phyloP scores from a whole-genome alignment of 371 early-diverging fungal species.

The Dichotomocladium elegans region DNA sequence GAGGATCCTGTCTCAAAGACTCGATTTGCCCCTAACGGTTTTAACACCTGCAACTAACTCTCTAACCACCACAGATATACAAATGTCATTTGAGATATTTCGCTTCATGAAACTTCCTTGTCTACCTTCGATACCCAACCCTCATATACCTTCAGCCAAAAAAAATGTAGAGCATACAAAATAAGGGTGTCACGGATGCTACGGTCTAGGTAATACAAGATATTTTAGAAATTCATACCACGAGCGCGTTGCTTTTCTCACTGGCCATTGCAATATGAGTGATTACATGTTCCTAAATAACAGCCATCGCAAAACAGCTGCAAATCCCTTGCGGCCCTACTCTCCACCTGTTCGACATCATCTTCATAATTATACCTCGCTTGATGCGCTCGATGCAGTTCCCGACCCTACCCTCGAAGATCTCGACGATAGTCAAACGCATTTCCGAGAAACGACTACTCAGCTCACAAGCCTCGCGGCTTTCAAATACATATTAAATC shows the following conservation, averaged over 20 bases:
- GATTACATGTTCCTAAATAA: not conserved
- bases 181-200: too few relatives aligned
- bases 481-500: slow-evolving; percentile 61
- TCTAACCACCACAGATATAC: too few relatives aligned
- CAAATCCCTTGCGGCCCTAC: slow-evolving; percentile 30
- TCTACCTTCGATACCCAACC: too few relatives aligned
- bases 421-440: slow-evolving; percentile 37
- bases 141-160: too few relatives aligned
- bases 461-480: slow-evolving; percentile 63
- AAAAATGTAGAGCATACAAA: too few relatives aligned
- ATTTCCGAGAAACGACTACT: slow-evolving; percentile 44
- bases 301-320: not conserved
- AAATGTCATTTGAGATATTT: too few relatives aligned
- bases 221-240: not conserved
- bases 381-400: slow-evolving; percentile 13
- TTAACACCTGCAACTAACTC: too few relatives aligned
- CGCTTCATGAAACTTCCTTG: too few relatives aligned
- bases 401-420: slow-evolving; percentile 22
- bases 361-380: slow-evolving; percentile 28
- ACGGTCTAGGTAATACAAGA: too few relatives aligned
- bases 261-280: not conserved
- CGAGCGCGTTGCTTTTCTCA: not conserved
- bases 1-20: too few relatives aligned
- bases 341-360: slow-evolving; percentile 34
- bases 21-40: too few relatives aligned